Evolutionary conservation across 2,329 filamentous ascomycete species (phyloP).

Genomic region (Elsinoe arachidis): DNA sequence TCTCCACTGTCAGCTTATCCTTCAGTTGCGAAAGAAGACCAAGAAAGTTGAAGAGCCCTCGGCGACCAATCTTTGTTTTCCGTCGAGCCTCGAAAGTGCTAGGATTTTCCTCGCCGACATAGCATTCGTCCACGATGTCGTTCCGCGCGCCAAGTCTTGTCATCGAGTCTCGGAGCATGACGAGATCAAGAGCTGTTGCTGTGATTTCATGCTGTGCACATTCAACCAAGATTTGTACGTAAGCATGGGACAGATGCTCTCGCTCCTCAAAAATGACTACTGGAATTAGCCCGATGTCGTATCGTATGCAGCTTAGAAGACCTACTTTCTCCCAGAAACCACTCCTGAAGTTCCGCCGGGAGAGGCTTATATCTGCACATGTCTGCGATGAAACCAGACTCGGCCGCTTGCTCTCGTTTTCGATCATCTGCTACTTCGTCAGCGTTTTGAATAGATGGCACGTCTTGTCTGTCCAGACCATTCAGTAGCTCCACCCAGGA

Average conservation of each 20-base stretch:
- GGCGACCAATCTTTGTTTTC: neutral
- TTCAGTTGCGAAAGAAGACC: neutral
- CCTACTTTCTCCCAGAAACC: constrained; percentile 33
- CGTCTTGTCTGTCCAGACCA: constrained; percentile 18
- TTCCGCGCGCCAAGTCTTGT: constrained; percentile 20
- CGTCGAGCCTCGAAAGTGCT: neutral
- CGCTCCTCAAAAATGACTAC: constrained; percentile 22
- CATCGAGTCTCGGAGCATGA: constrained; percentile 22
- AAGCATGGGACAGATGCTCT: constrained; percentile 30
- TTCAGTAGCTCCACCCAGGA: constrained; percentile 28
- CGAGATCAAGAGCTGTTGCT: neutral
- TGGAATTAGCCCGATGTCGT: neutral
- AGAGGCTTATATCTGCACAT: constrained; percentile 31
- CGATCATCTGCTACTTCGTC: constrained; percentile 16
- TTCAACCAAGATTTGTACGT: constrained; percentile 21
- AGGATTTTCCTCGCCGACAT: neutral
- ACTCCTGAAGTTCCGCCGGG: constrained; percentile 31
- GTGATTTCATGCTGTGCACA: neutral
- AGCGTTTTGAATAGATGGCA: neutral
- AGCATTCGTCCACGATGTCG: neutral
- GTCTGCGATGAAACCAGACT: constrained; percentile 34
- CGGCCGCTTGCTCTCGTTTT: constrained; percentile 32
- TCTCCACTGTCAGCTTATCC: neutral
- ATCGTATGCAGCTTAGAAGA: neutral
- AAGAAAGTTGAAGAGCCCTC: neutral